These are phyloP conservation scores for Raffaelea deltoideospora DNA, from an alignment of 2,329 filamentous ascomycete species.

Conservation along the genomic window DNA sequence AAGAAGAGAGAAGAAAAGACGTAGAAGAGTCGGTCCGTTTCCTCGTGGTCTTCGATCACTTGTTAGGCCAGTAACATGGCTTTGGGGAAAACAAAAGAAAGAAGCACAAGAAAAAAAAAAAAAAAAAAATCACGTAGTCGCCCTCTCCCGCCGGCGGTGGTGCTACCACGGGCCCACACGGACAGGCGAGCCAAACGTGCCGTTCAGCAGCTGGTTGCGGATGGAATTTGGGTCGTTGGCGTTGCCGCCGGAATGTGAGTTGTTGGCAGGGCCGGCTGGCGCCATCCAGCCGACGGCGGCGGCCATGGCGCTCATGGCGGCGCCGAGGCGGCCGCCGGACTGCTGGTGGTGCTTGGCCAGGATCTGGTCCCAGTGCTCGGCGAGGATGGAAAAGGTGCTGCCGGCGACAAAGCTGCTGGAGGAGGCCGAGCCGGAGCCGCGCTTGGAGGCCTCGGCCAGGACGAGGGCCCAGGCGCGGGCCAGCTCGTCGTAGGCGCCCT, in stretches of 20 bases:
- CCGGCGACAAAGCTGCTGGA: no score
- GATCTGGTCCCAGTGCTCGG: constrained; percentile 83
- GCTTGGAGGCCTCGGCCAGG: constrained; percentile 79
- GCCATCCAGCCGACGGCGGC: constrained; percentile 68
- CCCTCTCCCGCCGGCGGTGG: background rate
- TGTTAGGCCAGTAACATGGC: no score
- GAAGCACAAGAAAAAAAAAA: background rate
- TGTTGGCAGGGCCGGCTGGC: constrained; percentile 21
- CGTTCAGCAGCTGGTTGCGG: constrained; percentile 45
- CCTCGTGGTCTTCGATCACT: no score
- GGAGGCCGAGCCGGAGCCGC: constrained; percentile 76
- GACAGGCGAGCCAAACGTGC: constrained; percentile 43
- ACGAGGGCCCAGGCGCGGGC: constrained; percentile 85
- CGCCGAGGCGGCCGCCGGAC: constrained; percentile 65
- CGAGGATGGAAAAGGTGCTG: constrained; percentile 67
- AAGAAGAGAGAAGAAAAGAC: no score
- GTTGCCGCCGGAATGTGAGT: constrained; percentile 1
- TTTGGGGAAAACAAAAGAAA: background rate
- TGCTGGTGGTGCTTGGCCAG: constrained; percentile 77
- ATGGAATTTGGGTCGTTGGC: constrained; percentile 39
- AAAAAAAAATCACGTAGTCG: background rate
- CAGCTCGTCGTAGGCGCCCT: constrained; percentile 92
- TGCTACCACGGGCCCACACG: constrained; percentile 46
- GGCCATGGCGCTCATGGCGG: constrained; percentile 64
- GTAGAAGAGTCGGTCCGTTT: no score